Evolutionary conservation across 176 grass and related monocot genomes (phyloP), one percentile per base, ranked within the genome.

Genomic region (Oryza coarctata): DNA sequence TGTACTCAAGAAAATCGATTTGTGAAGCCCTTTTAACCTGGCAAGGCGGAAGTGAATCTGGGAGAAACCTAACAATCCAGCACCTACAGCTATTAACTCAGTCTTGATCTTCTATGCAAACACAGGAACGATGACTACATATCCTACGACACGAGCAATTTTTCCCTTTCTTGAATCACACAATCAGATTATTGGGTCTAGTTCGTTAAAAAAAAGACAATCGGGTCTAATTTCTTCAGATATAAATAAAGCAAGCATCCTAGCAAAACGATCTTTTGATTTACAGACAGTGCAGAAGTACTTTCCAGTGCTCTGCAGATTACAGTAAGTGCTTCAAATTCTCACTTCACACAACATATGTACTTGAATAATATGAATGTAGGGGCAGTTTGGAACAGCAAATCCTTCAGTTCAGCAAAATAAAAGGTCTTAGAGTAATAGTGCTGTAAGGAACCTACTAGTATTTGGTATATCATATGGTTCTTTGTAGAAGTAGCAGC

Each of bases 391-490:
- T 82, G 43, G 72, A 64, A 28, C 58, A n/a, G 32, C 7, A 45
- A 79, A 35, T 68, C 29, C 28, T 62, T 80, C 30, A 29, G 12
- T 28, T 86, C 27, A 36, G 63, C 29, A 80, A 75, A 80, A 89
- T 64, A 23, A 69, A 86, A 78, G 35, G 76, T 27, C 30, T 62
- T 28, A 22, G 7, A 72, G 2, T 58, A 41, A 25, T 36, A 71
- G 2, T 79, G 18, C 55, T 25, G 13, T 9, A 60, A 60, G 22
- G 67, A 71, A 66, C 43, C 35, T 61, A 67, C 12, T 73, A 78
- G 13, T 49, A 68, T 47, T 1, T 13, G 30, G n/a, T 35, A 73
- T 82, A 22, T 9, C n/a, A 65, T 73, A 77, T 63, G 17, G 27
- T 83, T 18, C 30, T 49, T 22, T 75, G 52, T 58, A 73, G 57